Evolutionary conservation across 495 filamentous ascomycete species (phyloP).

Genomic region (Xylaria castorea): DNA sequence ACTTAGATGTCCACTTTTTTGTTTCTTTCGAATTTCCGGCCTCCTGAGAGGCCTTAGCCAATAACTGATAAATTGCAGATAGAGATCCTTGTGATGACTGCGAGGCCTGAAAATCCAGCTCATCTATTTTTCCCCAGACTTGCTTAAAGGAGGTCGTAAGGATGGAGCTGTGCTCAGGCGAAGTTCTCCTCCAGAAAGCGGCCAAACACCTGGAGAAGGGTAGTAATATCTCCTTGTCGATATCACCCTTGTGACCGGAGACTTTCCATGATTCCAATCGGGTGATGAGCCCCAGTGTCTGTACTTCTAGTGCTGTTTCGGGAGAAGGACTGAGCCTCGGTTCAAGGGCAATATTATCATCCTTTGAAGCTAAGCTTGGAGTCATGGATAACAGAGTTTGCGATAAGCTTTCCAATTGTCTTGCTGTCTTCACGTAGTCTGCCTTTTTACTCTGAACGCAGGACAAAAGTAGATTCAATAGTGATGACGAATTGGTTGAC

Average conservation of each 20-base stretch:
- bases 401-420: constrained; percentile 73
- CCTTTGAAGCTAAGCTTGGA: constrained; percentile 60
- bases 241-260: constrained; percentile 70
- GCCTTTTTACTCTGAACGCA: constrained; percentile 55
- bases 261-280: constrained; percentile 75
- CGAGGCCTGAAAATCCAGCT: constrained; percentile 30
- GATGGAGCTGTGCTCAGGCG: constrained; percentile 42
- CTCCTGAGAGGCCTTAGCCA: constrained; percentile 52
- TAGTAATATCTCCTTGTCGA: constrained; percentile 70
- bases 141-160: constrained; percentile 34
- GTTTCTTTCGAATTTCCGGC: constrained; percentile 52
- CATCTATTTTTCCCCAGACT: constrained; percentile 41
- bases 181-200: constrained; percentile 63
- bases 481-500: constrained; percentile 63
- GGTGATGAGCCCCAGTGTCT: constrained; percentile 70
- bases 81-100: constrained; percentile 43
- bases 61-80: constrained; percentile 47
- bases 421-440: constrained; percentile 64
- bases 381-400: constrained; percentile 70
- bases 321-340: constrained; percentile 63
- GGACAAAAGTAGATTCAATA: constrained; percentile 64
- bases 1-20: constrained; percentile 54
- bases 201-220: constrained; percentile 72
- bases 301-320: constrained; percentile 65
- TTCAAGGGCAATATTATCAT: constrained; percentile 56